A percentile compares a stretch with the other conserved stretches of the same genome.
phyloP scores from a whole-genome alignment of 2,329 filamentous ascomycete genomes.

The Falciphora oryzae region DNA sequence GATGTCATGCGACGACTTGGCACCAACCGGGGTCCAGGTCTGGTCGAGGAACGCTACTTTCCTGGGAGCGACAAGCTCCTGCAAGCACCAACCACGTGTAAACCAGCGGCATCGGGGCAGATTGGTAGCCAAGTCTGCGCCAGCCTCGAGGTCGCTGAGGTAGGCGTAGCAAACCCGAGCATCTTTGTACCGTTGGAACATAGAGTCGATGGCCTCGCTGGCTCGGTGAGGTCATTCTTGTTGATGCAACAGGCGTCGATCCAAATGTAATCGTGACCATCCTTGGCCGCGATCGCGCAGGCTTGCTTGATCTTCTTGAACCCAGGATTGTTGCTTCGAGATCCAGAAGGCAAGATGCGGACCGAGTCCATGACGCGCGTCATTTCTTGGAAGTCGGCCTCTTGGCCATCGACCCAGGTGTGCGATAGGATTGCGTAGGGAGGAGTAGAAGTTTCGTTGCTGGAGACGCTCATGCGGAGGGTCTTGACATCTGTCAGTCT shows the following conservation, averaged over 20 bases:
- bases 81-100: constrained; percentile 9
- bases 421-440: constrained; percentile 10
- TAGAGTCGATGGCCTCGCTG: constrained; percentile 12
- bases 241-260: constrained; percentile 13
- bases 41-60: constrained; percentile 19
- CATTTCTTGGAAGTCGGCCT: constrained; percentile 49
- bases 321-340: constrained; percentile 29
- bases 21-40: constrained; percentile 3
- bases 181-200: constrained; percentile 10
- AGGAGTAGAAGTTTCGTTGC: background rate
- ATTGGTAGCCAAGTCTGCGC: background rate
- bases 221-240: constrained; percentile 8
- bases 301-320: background rate
- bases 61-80: constrained; percentile 19
- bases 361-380: constrained; percentile 38
- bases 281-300: background rate
- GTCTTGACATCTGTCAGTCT: background rate
- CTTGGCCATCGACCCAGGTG: constrained; percentile 5
- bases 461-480: background rate
- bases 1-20: constrained; percentile 7
- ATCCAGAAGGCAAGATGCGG: constrained; percentile 32
- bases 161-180: constrained; percentile 10
- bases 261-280: constrained; percentile 8
- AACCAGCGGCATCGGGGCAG: constrained; percentile 13
- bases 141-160: constrained; percentile 12